phyloP scores from a whole-genome alignment of 164 flowering plant species.

The Nymphaea thermarum region DNA sequence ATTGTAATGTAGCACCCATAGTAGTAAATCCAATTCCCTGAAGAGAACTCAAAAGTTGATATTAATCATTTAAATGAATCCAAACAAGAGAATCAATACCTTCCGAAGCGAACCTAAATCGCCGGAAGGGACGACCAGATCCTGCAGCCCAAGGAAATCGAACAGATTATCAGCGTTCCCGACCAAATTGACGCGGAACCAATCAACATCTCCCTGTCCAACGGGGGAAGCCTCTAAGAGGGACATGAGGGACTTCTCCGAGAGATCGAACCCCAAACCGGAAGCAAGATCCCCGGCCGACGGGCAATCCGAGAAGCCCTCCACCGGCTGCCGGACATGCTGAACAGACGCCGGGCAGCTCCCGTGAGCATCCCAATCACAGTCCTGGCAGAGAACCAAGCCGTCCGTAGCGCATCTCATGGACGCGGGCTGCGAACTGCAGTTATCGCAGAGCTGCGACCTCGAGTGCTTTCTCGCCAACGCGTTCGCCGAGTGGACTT shows the following conservation, averaged over 20 bases:
- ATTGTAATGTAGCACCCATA: too few species aligned
- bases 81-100: too few species aligned
- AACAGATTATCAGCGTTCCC: slow-evolving; percentile 9
- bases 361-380: slow-evolving; percentile 64
- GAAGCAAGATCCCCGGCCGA: slow-evolving; percentile 36
- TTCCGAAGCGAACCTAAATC: too few species aligned
- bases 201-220: neutral
- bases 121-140: slow-evolving; percentile 40
- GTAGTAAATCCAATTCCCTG: too few species aligned
- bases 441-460: slow-evolving; percentile 58
- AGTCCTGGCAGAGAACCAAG: slow-evolving; percentile 47
- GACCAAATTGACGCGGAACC: neutral
- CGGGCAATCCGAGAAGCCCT: slow-evolving; percentile 65
- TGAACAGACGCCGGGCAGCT: slow-evolving; percentile 32
- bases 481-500: slow-evolving; percentile 66
- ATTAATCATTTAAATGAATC: too few species aligned
- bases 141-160: slow-evolving; percentile 18
- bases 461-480: slow-evolving; percentile 51
- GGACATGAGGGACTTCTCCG: slow-evolving; percentile 3
- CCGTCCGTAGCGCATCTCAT: slow-evolving; percentile 36
- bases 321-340: slow-evolving; percentile 33
- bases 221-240: neutral
- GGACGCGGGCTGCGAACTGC: slow-evolving; percentile 43
- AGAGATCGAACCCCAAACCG: slow-evolving; percentile 42
- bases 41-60: too few species aligned